These are phyloP conservation scores for Raffaelea arxii DNA, from an alignment of 2,329 filamentous ascomycete species.

Conservation along the genomic window DNA sequence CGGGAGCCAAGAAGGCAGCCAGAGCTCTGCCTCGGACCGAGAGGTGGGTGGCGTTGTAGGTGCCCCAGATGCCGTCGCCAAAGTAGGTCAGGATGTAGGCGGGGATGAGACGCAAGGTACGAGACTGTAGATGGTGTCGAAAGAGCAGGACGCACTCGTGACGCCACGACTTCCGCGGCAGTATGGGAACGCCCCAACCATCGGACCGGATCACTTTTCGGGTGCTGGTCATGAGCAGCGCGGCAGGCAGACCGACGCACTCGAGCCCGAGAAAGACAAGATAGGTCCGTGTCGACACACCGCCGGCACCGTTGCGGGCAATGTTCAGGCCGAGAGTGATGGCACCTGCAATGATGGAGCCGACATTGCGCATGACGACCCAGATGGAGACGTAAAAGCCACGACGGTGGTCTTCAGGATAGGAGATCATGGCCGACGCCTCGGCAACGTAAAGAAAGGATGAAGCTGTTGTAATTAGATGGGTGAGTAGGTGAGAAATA, in stretches of 20 bases:
- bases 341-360: constrained; percentile 3
- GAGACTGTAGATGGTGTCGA: background rate
- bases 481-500: no score
- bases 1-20: background rate
- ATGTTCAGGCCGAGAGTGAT: constrained; percentile 1
- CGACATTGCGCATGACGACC: constrained; percentile 3
- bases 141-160: background rate
- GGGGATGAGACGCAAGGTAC: background rate
- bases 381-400: constrained; percentile 3
- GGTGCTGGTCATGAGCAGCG: background rate
- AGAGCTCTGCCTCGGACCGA: constrained; percentile 1
- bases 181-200: background rate
- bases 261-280: constrained; percentile 1
- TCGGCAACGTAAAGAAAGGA: constrained; percentile 4
- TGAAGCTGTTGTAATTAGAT: no score
- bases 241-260: background rate
- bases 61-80: constrained; percentile 4
- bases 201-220: background rate
- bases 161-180: background rate
- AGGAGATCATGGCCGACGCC: constrained; percentile 3
- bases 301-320: background rate
- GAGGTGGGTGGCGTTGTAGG: background rate
- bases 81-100: constrained; percentile 1
- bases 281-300: constrained; percentile 1
- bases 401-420: constrained; percentile 2